Conservation (phyloP, 164 flowering plant species). For the Vitis riparia region DNA sequence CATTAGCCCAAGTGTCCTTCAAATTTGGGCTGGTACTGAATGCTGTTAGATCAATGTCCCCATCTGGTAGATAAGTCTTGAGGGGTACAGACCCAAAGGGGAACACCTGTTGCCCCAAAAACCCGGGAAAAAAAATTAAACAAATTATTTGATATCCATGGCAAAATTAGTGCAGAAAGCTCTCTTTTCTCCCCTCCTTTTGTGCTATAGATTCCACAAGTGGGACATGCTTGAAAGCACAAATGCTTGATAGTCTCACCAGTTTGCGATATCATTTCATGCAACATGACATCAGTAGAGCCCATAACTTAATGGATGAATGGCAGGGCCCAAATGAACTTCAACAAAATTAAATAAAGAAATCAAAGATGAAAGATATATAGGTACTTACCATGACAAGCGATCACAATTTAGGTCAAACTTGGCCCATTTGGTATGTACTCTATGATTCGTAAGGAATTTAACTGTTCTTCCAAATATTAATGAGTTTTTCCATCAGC, state of each 20-base stretch:
- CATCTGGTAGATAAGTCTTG: constrained; percentile 32
- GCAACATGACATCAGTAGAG: not conserved
- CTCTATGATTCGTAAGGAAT: no score
- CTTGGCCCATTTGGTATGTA: no score
- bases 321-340: not conserved
- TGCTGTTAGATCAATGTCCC: constrained; percentile 31
- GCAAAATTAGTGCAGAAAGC: no score
- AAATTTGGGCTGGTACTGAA: constrained; percentile 13
- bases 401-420: no score
- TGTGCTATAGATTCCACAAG: no score
- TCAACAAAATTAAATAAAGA: not conserved
- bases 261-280: not conserved
- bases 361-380: no score
- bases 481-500: no score
- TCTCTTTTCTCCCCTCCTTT: no score
- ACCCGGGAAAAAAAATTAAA: no score
- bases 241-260: not conserved
- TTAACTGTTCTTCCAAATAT: no score
- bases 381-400: no score
- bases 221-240: not conserved
- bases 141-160: no score
- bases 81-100: constrained; percentile 31
- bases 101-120: constrained; percentile 17
- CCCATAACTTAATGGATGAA: not conserved
- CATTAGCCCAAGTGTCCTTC: constrained; percentile 18